Conservation (phyloP, 257 asterid genomes). For the Craterostigma plantagineum region DNA sequence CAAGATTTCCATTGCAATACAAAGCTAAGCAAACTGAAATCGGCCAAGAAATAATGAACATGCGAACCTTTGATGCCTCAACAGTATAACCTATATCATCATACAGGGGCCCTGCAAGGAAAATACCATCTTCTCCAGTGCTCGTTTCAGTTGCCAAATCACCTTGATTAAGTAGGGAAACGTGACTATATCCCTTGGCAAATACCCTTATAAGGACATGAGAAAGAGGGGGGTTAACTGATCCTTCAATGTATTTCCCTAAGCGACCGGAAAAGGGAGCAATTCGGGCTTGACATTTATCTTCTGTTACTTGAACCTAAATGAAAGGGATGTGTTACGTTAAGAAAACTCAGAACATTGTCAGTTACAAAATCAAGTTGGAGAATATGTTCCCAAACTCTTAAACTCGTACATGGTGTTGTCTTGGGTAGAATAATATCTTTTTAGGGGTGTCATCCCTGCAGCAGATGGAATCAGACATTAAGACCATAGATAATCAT, state of each 20-base stretch:
- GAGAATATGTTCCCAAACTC: conserved; percentile 4
- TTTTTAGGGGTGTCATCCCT: conserved; percentile 49
- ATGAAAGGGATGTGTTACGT: conserved; percentile 12
- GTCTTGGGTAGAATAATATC: conserved; percentile 66
- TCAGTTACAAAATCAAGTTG: conserved; percentile 3
- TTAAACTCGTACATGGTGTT: conserved; percentile 39
- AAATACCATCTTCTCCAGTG: conserved; percentile 58
- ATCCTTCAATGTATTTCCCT: conserved; percentile 86
- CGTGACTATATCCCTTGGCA: conserved; percentile 52
- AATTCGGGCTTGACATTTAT: conserved; percentile 71
- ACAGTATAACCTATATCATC: conserved; percentile 58
- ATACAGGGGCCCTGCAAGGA: conserved; percentile 86
- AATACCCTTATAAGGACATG: conserved; percentile 49
- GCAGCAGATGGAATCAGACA: conserved; percentile 15
- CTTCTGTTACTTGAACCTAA: conserved; percentile 53
- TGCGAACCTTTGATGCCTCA: conserved; percentile 80
- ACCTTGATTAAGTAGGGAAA: conserved; percentile 50
- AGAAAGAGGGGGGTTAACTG: conserved; percentile 81
- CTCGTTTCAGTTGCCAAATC: conserved; percentile 52
- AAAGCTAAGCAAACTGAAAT: no score
- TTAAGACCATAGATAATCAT: conserved; percentile 1
- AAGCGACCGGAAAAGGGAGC: conserved; percentile 61
- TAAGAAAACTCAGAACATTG: conserved; percentile 7
- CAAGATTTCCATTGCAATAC: no score
- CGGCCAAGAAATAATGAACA: conserved; percentile 1